Base-by-base conservation (phyloP, 768 basidiomycete genomes). In the Psilocybe azurescens region DNA sequence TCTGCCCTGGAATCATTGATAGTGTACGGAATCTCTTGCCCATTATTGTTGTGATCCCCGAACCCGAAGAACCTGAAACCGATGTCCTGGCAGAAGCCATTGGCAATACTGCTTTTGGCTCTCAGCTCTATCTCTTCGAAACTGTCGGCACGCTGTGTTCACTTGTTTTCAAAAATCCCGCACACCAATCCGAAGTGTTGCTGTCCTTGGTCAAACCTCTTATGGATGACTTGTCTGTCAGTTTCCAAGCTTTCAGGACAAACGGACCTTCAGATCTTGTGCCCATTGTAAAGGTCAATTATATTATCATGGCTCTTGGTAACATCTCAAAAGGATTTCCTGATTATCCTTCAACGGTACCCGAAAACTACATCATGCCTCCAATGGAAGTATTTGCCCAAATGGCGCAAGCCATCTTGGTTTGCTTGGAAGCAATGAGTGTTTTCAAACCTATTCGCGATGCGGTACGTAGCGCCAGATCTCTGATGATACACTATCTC, bases 281-380 rank as follows among this genome's bases (percentile, higher is more conserved):
- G 48, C 85, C 93, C n/a, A 87, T 97, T 68, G 81, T 98, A 58
- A 88, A 87, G 70, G 86, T 95, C 7, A 97, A 99, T 68, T 96
- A 99, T 77, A 83, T 89, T 66, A 90, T 98, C 73, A 91, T 97
- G 89, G 95, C 97, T 2, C 81, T 98, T 20, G 97, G 97, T 11
- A 94, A 93, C 68, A 86, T 98, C 58, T 92, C 95, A 38, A 97
- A 97, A 77, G 97, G 97, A 11, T 99, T 98, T 77, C 97, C 97
- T 0, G 94, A 95, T 71, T 90, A 91, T 69, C 91, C 93, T 47
- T 86, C 84, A 14, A 83, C 87, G 1, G 77, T 89, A 1, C 86
- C 88, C 0, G 82, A 85, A 67, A 87, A 86, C 33, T 90, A 89
- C 67, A 81, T 87, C 8, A 77, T 88, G 18, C 91, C 94, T 0